Evolutionary conservation across 2,329 filamentous ascomycete genomes (phyloP).

Genomic region (Fusarium fracticaudum): DNA sequence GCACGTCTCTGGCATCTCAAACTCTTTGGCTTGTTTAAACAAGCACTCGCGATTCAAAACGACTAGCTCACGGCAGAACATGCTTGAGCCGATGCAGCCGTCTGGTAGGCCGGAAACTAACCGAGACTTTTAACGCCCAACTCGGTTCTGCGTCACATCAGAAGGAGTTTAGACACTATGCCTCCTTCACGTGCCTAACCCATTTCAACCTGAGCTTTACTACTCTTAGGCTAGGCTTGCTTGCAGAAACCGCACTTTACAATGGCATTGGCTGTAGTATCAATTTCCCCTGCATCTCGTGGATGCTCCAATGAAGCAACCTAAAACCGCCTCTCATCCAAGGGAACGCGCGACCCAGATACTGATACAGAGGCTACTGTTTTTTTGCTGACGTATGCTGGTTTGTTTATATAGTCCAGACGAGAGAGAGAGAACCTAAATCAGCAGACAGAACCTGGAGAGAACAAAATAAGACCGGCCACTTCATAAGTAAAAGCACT

Average conservation of each 20-base stretch:
- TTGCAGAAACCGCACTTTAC: not conserved
- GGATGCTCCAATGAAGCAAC: rapidly evolving
- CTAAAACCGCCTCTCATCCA: rapidly evolving
- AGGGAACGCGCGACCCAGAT: rapidly evolving
- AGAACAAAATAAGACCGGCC: rapidly evolving
- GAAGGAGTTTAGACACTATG: not conserved
- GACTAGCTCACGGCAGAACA: too few species aligned
- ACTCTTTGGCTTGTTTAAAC: not conserved
- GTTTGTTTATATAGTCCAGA: too few species aligned
- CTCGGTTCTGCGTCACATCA: rapidly evolving
- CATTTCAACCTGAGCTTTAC: not conserved
- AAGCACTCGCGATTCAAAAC: not conserved
- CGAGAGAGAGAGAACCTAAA: too few species aligned
- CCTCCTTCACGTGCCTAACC: rapidly evolving
- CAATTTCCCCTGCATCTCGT: not conserved
- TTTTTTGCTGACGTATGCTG: too few species aligned
- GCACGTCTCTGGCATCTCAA: too few species aligned
- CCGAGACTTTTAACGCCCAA: not conserved
- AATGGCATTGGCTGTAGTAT: rapidly evolving
- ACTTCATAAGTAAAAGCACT: too few species aligned
- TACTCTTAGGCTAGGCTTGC: not conserved
- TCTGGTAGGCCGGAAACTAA: too few species aligned
- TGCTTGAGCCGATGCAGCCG: too few species aligned
- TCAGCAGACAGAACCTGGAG: too few species aligned
- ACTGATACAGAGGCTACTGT: too few species aligned